phyloP scores from a whole-genome alignment of 176 grass and related monocot genomes.

The Otatea glauca region DNA sequence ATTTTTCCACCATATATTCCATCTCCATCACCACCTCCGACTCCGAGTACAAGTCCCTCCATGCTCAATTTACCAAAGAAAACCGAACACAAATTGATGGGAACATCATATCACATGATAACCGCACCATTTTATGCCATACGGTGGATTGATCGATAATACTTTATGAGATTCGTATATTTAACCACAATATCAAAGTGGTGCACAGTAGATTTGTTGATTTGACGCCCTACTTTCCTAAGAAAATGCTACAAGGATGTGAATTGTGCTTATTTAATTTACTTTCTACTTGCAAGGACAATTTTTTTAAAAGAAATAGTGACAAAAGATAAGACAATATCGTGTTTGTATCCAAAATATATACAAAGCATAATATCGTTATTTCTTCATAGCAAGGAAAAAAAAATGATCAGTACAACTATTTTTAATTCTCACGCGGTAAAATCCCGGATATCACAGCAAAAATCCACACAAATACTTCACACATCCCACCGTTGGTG shows the following conservation, averaged over 20 bases:
- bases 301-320: background rate
- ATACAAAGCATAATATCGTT: background rate
- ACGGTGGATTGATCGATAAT: background rate
- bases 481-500: no score
- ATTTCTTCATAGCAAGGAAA: no score
- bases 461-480: background rate
- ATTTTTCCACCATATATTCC: no score
- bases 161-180: slow-evolving; percentile 46
- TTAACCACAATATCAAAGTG: slow-evolving; percentile 30
- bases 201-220: slow-evolving; percentile 19
- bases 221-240: background rate
- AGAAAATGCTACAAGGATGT: background rate
- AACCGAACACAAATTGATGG: slow-evolving; percentile 25
- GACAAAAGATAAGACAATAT: background rate
- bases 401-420: no score
- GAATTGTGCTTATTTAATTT: background rate
- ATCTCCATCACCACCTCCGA: background rate
- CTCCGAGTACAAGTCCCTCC: no score
- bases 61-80: slow-evolving; percentile 25
- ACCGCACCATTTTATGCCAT: slow-evolving; percentile 2
- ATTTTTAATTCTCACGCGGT: background rate
- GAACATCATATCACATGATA: slow-evolving; percentile 38
- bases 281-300: background rate
- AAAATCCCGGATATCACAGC: no score
- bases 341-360: background rate